A percentile compares a stretch with the other conserved stretches of the same genome.
phyloP scores from a whole-genome alignment of 805 yeast genomes.

The fission yeast (Schizosaccharomyces pombe) region DNA sequence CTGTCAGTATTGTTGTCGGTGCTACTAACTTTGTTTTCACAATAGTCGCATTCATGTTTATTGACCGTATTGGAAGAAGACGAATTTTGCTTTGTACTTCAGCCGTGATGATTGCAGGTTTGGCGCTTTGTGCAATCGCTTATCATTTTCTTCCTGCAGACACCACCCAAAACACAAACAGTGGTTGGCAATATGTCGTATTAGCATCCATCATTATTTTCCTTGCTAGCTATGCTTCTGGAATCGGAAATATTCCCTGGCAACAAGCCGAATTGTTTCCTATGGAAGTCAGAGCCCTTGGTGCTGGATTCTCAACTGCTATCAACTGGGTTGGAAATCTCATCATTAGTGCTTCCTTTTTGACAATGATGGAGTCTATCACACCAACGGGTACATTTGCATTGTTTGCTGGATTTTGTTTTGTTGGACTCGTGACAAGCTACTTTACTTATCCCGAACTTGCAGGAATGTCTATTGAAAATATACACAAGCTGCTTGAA shows the following conservation, averaged over 20 bases:
- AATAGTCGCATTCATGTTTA: conserved; percentile 55
- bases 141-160: conserved; percentile 63
- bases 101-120: conserved; percentile 58
- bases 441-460: conserved; percentile 67
- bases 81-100: conserved; percentile 41
- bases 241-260: conserved; percentile 96
- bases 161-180: conserved; percentile 9
- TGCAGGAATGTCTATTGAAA: conserved; percentile 68
- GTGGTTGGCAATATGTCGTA: conserved; percentile 65
- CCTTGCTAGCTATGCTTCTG: conserved; percentile 76
- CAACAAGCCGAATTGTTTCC: conserved; percentile 89
- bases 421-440: conserved; percentile 23
- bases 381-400: conserved; percentile 35
- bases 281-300: conserved; percentile 60
- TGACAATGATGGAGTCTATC: conserved; percentile 7
- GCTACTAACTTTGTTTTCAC: conserved; percentile 85
- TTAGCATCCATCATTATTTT: conserved; percentile 61
- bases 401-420: conserved; percentile 33
- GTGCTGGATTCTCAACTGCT: conserved; percentile 76
- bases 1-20: conserved; percentile 75
- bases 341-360: conserved; percentile 41
- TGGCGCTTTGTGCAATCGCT: conserved; percentile 67
- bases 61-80: conserved; percentile 75
- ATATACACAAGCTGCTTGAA: conserved; percentile 70
- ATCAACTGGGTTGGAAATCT: conserved; percentile 85